These are phyloP conservation scores for Pseudogymnoascus verrucosus DNA, from an alignment of 2,329 filamentous ascomycete species.

Conservation along the genomic window DNA sequence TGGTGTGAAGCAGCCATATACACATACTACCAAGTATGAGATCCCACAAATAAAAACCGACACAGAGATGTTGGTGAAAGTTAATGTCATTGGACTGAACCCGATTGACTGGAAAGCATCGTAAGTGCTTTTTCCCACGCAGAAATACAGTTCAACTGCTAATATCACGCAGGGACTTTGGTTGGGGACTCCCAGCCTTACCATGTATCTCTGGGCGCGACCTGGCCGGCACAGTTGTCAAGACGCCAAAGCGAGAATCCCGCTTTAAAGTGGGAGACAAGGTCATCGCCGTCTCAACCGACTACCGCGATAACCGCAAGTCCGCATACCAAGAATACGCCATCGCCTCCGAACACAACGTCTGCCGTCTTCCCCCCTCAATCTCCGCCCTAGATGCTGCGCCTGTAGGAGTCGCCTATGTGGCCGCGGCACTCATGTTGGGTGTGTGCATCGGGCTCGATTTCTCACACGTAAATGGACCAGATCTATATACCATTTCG, in stretches of 20 bases:
- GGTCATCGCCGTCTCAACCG: slow-evolving; percentile 25
- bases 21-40: slow-evolving; percentile 35
- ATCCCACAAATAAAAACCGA: slow-evolving; percentile 47
- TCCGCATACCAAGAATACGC: slow-evolving; percentile 39
- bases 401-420: slow-evolving; percentile 31
- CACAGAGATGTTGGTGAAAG: slow-evolving; percentile 52
- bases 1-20: slow-evolving; percentile 42
- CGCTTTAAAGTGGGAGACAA: slow-evolving; percentile 48
- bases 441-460: slow-evolving; percentile 64
- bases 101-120: slow-evolving; percentile 76
- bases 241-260: slow-evolving; percentile 33
- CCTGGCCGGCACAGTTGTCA: slow-evolving; percentile 56
- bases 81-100: slow-evolving; percentile 55
- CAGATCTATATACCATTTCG: slow-evolving; percentile 49
- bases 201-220: slow-evolving; percentile 37
- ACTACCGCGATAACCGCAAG: slow-evolving; percentile 26
- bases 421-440: slow-evolving; percentile 58
- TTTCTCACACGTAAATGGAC: slow-evolving; percentile 44
- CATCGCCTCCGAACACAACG: slow-evolving; percentile 34
- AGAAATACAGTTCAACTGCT: slow-evolving; percentile 53
- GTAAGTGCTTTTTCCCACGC: slow-evolving; percentile 55
- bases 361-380: slow-evolving; percentile 21
- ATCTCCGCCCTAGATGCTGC: slow-evolving; percentile 19
- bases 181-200: slow-evolving; percentile 23
- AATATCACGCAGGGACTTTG: slow-evolving; percentile 42